phyloP scores from a whole-genome alignment of 768 basidiomycete genomes.

The Russula foetens region DNA sequence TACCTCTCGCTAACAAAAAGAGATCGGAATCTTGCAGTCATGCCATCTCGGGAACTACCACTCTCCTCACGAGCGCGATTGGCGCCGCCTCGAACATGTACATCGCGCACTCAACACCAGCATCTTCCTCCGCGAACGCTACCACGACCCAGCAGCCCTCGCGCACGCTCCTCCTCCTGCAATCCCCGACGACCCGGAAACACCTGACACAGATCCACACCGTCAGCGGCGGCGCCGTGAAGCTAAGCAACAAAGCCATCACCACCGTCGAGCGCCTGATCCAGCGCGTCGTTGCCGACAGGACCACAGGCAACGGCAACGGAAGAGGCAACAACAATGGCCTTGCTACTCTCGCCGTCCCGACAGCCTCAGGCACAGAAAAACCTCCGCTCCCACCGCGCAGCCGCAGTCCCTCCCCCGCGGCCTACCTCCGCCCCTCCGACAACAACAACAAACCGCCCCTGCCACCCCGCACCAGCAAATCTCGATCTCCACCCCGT shows the following conservation, averaged over 20 bases:
- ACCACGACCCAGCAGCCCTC: constrained; percentile 12
- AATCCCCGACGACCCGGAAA: constrained; percentile 18
- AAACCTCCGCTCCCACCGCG: constrained; percentile 17
- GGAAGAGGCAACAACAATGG: background rate
- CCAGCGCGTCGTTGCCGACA: background rate
- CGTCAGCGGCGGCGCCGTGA: constrained; percentile 16
- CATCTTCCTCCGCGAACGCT: background rate
- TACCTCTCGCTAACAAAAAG: background rate
- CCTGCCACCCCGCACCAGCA: background rate
- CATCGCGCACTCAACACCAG: constrained; percentile 15
- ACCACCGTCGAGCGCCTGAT: constrained; percentile 9
- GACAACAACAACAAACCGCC: background rate
- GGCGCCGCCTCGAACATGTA: constrained; percentile 16
- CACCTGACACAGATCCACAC: constrained; percentile 11
- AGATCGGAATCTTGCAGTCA: constrained; percentile 1
- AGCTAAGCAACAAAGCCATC: constrained; percentile 15
- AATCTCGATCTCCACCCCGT: background rate
- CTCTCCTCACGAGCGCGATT: constrained; percentile 17
- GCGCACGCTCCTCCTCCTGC: constrained; percentile 16
- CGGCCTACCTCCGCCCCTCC: background rate
- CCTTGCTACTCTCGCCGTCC: background rate
- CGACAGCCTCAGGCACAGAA: background rate
- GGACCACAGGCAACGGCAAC: too few relatives aligned
- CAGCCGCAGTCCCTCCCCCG: constrained; percentile 6
- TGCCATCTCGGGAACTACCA: constrained; percentile 18